Conservation (phyloP, 371 early-diverging fungal genomes). For the Syncephalastrum contaminatum region DNA sequence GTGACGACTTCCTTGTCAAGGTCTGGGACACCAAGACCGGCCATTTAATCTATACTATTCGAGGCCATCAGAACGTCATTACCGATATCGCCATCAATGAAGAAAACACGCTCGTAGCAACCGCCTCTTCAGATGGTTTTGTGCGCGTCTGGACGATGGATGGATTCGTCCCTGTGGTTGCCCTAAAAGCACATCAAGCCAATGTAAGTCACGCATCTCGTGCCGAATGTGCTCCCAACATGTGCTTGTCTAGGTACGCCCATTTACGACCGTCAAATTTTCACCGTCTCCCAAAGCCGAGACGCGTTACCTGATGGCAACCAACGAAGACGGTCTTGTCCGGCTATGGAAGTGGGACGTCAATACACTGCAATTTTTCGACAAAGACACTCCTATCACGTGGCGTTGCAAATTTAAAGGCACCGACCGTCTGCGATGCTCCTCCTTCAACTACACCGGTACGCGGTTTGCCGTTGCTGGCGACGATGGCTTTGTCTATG, state of each 20-base stretch:
- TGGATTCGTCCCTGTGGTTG: constrained; percentile 69
- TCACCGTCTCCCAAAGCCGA: constrained; percentile 80
- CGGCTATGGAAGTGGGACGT: constrained; percentile 78
- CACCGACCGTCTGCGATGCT: constrained; percentile 62
- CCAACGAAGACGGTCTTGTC: constrained; percentile 73
- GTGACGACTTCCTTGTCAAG: constrained; percentile 87
- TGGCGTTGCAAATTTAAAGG: constrained; percentile 64
- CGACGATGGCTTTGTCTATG: constrained; percentile 74
- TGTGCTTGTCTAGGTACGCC: constrained; percentile 41
- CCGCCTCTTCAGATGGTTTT: constrained; percentile 78
- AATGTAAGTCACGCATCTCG: constrained; percentile 20
- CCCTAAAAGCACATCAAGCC: constrained; percentile 48
- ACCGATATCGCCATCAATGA: constrained; percentile 78
- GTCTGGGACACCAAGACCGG: constrained; percentile 87
- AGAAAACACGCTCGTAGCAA: constrained; percentile 84
- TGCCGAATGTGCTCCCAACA: background rate
- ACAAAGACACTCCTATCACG: constrained; percentile 56
- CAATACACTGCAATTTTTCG: constrained; percentile 51
- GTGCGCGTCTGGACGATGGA: constrained; percentile 81
- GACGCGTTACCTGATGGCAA: constrained; percentile 74
- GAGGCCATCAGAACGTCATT: constrained; percentile 81
- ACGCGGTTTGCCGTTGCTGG: constrained; percentile 83
- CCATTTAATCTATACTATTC: constrained; percentile 75
- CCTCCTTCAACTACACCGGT: constrained; percentile 79
- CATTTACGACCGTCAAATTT: constrained; percentile 74